Evolutionary conservation across 164 flowering plant genomes (phyloP), one percentile per base, ranked within the genome.

Genomic region (Tetracentron sinense): DNA sequence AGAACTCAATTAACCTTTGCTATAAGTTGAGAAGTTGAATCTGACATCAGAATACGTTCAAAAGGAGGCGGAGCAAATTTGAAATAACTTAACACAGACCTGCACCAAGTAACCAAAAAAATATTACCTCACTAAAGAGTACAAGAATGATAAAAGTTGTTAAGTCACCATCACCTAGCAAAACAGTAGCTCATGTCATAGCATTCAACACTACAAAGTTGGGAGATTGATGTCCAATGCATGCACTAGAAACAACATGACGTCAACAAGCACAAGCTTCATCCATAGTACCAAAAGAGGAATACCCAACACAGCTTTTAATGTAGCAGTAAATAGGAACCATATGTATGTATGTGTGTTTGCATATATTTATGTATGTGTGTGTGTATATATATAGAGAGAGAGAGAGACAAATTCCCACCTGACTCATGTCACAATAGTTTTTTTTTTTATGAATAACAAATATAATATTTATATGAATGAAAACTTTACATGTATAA

Each of bases 1-100:
- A 19, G 6, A 50, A 11, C 16, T 48, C 56, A 14, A 7, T 19
- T 0, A 35, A 80, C 86, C 85, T 70, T 49, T 5, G 17, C 51
- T 49, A 63, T 54, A 22, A 56, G 58, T 56, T 63, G 62, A 42
- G 52, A 33, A 46, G 67, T 17, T 54, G 58, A 60, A 56, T 49
- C 56, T 33, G 42, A 56, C 35, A 11, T 63, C 66, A 74, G 60
- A 63, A 89, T 67, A 25, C 91, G 81, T 60, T 82, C 70, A 60
- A 89, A 87, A 20, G 98, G 95, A 68, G 89, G 81, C 4, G 96
- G 95, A 57, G 92, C 86, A 73, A 78, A 80, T 35, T 74, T 56
- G 65, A 89, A 89, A 74, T 86, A 92, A 70, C 38, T 68, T 64
- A 81, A 64, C 7, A 88, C 72, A 64, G 80, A 67, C 85, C 95